A percentile compares a stretch with the other conserved stretches of the same genome.
These are phyloP conservation scores for Sphenostylis stenocarpa DNA, from an alignment of 306 rosid species.

Conservation along the genomic window DNA sequence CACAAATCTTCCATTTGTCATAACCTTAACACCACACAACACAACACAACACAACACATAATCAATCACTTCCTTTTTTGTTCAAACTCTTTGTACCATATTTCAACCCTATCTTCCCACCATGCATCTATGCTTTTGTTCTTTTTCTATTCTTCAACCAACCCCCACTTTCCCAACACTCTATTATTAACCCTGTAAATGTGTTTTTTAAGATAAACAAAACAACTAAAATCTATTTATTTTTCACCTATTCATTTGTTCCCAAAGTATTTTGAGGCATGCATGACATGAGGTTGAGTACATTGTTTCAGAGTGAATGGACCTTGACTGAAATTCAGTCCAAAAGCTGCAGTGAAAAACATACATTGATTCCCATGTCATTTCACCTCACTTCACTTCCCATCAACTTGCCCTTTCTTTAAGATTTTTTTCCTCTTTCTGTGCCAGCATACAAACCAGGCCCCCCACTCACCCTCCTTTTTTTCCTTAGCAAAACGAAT, in stretches of 20 bases:
- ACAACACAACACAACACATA: not conserved
- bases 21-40: constrained; percentile 49
- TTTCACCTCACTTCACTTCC: constrained; percentile 34
- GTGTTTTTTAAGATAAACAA: too few species aligned
- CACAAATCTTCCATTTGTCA: constrained; percentile 82
- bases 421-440: not conserved
- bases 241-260: not conserved
- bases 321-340: not conserved
- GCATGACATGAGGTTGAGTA: not conserved
- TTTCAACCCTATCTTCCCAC: not conserved
- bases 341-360: constrained; percentile 16
- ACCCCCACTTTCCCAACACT: not conserved
- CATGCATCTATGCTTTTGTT: not conserved
- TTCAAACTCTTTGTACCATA: not conserved
- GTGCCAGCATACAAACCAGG: not conserved
- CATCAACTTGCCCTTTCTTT: constrained; percentile 14
- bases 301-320: constrained; percentile 21
- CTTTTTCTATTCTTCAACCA: not conserved
- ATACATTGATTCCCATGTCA: constrained; percentile 33
- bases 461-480: not conserved
- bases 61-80: constrained; percentile 14
- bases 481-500: constrained; percentile 14
- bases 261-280: not conserved
- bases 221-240: too few species aligned
- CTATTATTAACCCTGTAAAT: too few species aligned